Evolutionary conservation across 352 stramenopile genomes (phyloP).

Genomic region (Aphanomyces stellatus): DNA sequence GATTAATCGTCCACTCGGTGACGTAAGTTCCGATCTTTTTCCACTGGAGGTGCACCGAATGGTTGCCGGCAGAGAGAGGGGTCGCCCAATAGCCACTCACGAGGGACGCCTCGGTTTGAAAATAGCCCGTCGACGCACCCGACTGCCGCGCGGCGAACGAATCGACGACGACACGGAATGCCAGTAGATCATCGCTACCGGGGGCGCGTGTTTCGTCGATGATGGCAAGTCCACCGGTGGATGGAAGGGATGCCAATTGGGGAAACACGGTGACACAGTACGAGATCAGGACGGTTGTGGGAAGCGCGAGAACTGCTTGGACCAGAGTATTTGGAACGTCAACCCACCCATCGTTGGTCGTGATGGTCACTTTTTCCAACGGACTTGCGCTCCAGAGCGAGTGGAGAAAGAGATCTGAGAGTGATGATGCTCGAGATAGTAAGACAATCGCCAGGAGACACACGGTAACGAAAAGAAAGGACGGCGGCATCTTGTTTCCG

Average conservation of each 20-base stretch:
- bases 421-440: too few species aligned
- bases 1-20: conserved; percentile 5
- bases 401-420: too few species aligned
- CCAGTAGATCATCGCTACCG: conserved; percentile 6
- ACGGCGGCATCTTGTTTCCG: too few species aligned
- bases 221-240: not conserved
- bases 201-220: not conserved
- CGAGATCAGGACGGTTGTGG: conserved; percentile 3
- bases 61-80: conserved; percentile 9
- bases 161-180: conserved; percentile 14
- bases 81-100: conserved; percentile 3
- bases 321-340: conserved; percentile 1
- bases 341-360: not conserved
- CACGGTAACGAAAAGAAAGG: not conserved
- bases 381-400: conserved; percentile 15
- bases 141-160: not conserved
- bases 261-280: conserved; percentile 15
- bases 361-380: not conserved
- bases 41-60: conserved; percentile 11
- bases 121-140: conserved; percentile 4
- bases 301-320: not conserved
- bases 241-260: not conserved
- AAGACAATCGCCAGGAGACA: too few species aligned
- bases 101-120: not conserved
- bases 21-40: conserved; percentile 10